Base-by-base conservation (phyloP, 1,284 basidiomycete genomes). In the Xanthoconium separans region DNA sequence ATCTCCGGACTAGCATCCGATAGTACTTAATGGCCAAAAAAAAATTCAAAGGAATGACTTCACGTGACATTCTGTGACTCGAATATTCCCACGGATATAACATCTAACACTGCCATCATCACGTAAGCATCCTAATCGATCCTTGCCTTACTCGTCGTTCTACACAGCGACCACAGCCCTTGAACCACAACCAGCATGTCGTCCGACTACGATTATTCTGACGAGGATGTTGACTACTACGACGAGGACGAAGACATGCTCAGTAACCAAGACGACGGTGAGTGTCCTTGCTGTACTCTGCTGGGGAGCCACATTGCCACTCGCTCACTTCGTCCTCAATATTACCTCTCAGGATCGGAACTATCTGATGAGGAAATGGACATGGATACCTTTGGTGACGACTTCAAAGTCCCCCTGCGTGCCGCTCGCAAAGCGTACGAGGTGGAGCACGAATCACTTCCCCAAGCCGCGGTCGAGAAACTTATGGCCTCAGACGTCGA, bases 401-500 rank as follows among this genome's bases (percentile, higher is more conserved):
- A 87, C 65, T 85, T 85, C 68, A 83, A 77, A 57, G 73, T 85
- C 45, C 64, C 71, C 0, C 68, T 75, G 6, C 84, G 83, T 66
- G 76, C 74, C 57, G 85, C 84, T 61, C 78, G 74, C 54, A 89
- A 89, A 72, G 73, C 85, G 3, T 89, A 90, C 61, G 84, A 93
- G 62, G 83, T 95, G 55, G 87, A 95, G 30, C 83, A 85, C 61
- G 82, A 87, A 44, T 83, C 89, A 48, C 84, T 96, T 61, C 82
- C 80, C 51, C 87, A 87, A 66, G 72, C 76, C 24, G 81, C 86
- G 39, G 84, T 98, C 54, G 84, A 89, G 74, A 82, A 80, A 59
- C 83, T 87, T 65, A 93, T 95, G 82, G 75, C 78, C 52, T 72
- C 77, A 55, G 91, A 95, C 65, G 76, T 93, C 44, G 86, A 89